These are phyloP conservation scores for Populus alba DNA, from an alignment of 345 rosid genomes.

Conservation along the genomic window DNA sequence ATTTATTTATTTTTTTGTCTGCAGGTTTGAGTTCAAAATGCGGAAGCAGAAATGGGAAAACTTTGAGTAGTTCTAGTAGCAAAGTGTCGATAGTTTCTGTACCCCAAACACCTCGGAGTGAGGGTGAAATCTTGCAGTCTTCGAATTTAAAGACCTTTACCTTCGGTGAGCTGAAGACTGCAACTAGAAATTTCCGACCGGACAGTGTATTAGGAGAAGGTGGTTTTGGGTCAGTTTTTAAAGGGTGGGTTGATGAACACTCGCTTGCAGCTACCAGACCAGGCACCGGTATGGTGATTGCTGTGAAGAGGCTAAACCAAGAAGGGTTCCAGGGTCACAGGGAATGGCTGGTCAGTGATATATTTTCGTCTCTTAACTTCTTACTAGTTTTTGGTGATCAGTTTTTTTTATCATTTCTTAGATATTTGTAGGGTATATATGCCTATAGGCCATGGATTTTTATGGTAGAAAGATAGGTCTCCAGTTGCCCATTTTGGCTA, in stretches of 20 bases:
- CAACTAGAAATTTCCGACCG: slow-evolving; percentile 29
- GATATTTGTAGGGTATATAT: background rate
- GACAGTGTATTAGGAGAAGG: slow-evolving; percentile 32
- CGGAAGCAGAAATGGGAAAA: slow-evolving; percentile 51
- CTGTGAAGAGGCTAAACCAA: slow-evolving; percentile 34
- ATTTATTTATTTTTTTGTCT: background rate
- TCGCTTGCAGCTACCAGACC: slow-evolving; percentile 18
- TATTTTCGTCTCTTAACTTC: background rate
- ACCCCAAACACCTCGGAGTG: slow-evolving; percentile 27
- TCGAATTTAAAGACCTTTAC: slow-evolving; percentile 21
- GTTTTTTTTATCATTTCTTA: background rate
- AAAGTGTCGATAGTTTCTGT: slow-evolving; percentile 14
- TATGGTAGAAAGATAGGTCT: too few relatives aligned
- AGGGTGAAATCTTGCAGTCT: slow-evolving; percentile 31
- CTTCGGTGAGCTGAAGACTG: slow-evolving; percentile 20
- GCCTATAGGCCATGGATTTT: too few relatives aligned
- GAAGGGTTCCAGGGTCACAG: slow-evolving; percentile 26
- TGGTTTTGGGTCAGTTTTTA: slow-evolving; percentile 27
- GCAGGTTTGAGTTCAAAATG: slow-evolving; percentile 62
- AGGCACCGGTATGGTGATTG: slow-evolving; percentile 24
- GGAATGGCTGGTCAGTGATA: slow-evolving; percentile 35
- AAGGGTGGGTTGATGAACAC: slow-evolving; percentile 30
- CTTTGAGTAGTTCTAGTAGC: slow-evolving; percentile 25
- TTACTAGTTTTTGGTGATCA: background rate
- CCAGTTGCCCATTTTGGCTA: too few relatives aligned